phyloP scores from a whole-genome alignment of 108 stramenopile species.

The Nitzschia putrida region DNA sequence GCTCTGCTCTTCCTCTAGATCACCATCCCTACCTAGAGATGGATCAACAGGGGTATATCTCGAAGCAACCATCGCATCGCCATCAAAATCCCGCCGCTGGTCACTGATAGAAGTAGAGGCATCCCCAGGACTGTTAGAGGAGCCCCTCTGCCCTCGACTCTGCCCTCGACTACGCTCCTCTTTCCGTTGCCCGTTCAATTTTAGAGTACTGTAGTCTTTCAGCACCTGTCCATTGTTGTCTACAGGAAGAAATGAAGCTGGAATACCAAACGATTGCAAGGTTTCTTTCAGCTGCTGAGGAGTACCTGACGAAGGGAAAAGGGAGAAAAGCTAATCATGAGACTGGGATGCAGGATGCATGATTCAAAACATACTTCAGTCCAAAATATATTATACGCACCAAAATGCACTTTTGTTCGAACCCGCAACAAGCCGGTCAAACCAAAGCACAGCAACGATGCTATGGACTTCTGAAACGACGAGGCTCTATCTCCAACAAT shows the following conservation, averaged over 20 bases:
- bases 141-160: background rate
- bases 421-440: background rate
- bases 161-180: background rate
- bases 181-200: background rate
- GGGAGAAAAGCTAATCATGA: too few species aligned
- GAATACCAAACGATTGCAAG: conserved; percentile 7
- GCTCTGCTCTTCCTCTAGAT: too few species aligned
- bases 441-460: background rate
- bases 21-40: too few species aligned
- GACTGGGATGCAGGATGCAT: too few species aligned
- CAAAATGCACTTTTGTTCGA: conserved; percentile 6
- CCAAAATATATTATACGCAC: background rate
- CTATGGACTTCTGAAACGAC: background rate
- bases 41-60: too few species aligned
- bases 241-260: background rate
- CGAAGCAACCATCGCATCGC: too few species aligned
- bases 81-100: too few species aligned
- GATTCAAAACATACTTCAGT: too few species aligned
- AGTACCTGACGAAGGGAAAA: background rate
- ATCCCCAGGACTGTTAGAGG: too few species aligned
- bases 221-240: background rate
- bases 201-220: background rate
- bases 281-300: background rate
- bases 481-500: background rate
- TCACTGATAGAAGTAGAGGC: too few species aligned